phyloP scores from a whole-genome alignment of 306 rosid species.

The Rosa persica region DNA sequence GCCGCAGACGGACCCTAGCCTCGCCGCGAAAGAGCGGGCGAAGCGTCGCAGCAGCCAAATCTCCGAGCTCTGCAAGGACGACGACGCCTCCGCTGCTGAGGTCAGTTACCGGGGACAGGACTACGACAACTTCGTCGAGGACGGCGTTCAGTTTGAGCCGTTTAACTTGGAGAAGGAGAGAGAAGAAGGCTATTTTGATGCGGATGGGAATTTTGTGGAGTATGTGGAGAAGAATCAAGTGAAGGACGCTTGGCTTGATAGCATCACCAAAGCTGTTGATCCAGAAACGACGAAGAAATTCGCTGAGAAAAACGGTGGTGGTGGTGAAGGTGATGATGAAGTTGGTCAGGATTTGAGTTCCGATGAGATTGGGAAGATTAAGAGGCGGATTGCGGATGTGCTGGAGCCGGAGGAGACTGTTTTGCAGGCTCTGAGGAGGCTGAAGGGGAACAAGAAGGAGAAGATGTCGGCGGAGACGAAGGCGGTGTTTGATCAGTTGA shows the following conservation, averaged over 20 bases:
- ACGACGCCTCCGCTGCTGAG: conserved; percentile 55
- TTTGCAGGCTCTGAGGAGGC: conserved; percentile 88
- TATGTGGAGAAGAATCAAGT: conserved; percentile 61
- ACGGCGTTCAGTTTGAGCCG: conserved; percentile 88
- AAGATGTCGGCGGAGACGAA: conserved; percentile 82
- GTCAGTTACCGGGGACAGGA: conserved; percentile 52
- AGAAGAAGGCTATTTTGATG: conserved; percentile 93
- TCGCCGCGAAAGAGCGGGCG: background rate
- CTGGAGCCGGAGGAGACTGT: conserved; percentile 90
- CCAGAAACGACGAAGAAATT: background rate
- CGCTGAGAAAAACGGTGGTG: background rate
- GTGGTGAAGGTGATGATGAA: background rate
- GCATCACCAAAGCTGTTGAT: conserved; percentile 2
- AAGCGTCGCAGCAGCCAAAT: background rate
- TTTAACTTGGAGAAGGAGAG: conserved; percentile 86
- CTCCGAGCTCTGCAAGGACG: background rate
- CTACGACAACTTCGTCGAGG: conserved; percentile 52
- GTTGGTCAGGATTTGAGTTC: background rate
- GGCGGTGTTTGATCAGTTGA: conserved; percentile 79
- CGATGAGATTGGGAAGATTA: conserved; percentile 51
- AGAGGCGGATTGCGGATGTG: conserved; percentile 79
- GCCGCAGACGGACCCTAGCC: background rate
- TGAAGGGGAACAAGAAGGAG: conserved; percentile 89
- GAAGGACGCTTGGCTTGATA: conserved; percentile 36
- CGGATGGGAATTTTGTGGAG: conserved; percentile 79